Evolutionary conservation across 2,329 filamentous ascomycete genomes (phyloP).

Genomic region (Dactylellina leptospora): DNA sequence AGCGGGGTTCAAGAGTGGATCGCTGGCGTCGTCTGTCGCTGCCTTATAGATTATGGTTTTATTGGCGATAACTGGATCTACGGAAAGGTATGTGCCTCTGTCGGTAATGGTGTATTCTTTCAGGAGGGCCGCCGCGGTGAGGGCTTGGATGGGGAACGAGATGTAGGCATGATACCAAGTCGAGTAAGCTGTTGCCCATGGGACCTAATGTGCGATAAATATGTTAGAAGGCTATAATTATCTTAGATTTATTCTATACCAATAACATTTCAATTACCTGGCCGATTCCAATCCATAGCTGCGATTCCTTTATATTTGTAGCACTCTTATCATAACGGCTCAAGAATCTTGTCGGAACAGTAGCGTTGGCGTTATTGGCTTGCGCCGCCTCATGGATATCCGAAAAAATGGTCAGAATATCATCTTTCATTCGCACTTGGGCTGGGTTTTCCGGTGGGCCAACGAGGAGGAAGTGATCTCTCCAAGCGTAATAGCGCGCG

Average conservation of each 20-base stretch:
- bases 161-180: conserved; percentile 65
- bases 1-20: conserved; percentile 63
- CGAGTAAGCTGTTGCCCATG: conserved; percentile 63
- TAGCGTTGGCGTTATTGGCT: conserved; percentile 57
- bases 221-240: too few relatives aligned
- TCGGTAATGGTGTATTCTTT: conserved; percentile 65
- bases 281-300: conserved; percentile 63
- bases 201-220: conserved; percentile 59
- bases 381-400: conserved; percentile 60
- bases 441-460: conserved; percentile 58
- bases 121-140: conserved; percentile 61
- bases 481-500: conserved; percentile 62
- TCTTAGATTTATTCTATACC: background rate
- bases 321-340: conserved; percentile 65
- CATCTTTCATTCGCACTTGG: conserved; percentile 59
- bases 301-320: conserved; percentile 64
- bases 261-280: conserved; percentile 57
- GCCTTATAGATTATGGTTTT: conserved; percentile 60
- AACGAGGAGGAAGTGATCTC: conserved; percentile 64
- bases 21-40: conserved; percentile 59
- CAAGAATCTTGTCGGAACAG: conserved; percentile 61
- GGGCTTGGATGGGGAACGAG: conserved; percentile 63
- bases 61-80: conserved; percentile 59
- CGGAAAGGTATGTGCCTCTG: conserved; percentile 62
- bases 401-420: conserved; percentile 60